Evolutionary conservation across 1,284 basidiomycete species (phyloP).

Genomic region (Trichosporon sp.): DNA sequence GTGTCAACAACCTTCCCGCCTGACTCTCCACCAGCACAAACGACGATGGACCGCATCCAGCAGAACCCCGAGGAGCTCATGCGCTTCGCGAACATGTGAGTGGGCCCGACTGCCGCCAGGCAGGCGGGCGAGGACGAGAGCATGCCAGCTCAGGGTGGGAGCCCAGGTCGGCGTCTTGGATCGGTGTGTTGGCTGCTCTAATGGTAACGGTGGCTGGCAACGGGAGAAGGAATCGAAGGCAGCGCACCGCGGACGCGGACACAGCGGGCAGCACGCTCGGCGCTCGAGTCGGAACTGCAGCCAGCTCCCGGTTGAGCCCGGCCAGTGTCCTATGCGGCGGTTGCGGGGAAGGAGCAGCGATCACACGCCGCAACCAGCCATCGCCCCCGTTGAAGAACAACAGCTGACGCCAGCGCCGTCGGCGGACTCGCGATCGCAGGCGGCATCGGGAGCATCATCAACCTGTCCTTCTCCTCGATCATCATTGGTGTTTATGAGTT

Average conservation of each 20-base stretch:
- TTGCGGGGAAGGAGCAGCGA: too few species aligned
- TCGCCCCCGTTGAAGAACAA: too few species aligned
- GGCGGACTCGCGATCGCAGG: slow-evolving; percentile 46
- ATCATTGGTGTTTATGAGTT: slow-evolving; percentile 46
- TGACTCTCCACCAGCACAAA: neutral
- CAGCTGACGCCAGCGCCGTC: slow-evolving; percentile 33
- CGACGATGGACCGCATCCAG: slow-evolving; percentile 41
- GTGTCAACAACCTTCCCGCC: neutral
- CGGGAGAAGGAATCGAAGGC: too few species aligned
- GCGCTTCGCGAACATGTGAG: slow-evolving; percentile 47
- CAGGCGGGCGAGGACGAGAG: neutral
- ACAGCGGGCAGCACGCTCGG: too few species aligned
- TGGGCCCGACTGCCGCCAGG: neutral
- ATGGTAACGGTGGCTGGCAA: too few species aligned
- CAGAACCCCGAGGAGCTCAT: slow-evolving; percentile 49
- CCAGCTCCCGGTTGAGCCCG: too few species aligned
- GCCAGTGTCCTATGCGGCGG: too few species aligned
- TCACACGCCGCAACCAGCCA: too few species aligned
- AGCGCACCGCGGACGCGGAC: too few species aligned
- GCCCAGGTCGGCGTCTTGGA: neutral
- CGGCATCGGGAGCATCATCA: slow-evolving; percentile 44
- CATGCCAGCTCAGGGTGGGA: neutral
- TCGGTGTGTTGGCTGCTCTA: too few species aligned
- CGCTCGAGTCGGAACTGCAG: too few species aligned
- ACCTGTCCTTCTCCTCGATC: slow-evolving; percentile 46